phyloP scores from a whole-genome alignment of 2,329 filamentous ascomycete species.

The Cryoendolithus antarcticus region DNA sequence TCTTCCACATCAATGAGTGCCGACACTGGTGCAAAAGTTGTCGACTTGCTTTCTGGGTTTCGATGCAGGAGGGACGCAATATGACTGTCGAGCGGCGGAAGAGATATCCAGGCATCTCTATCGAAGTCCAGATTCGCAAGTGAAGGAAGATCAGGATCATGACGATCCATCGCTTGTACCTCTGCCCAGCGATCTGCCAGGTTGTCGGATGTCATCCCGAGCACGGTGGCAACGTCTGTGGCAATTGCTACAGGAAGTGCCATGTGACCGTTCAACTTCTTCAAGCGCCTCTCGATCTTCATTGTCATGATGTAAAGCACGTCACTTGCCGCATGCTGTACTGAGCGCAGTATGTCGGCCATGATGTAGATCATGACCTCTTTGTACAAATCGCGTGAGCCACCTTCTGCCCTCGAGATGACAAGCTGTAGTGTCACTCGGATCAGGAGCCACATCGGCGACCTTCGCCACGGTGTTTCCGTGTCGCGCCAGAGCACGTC shows the following conservation, averaged over 20 bases:
- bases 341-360: slow-evolving; percentile 39
- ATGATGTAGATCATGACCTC: slow-evolving; percentile 28
- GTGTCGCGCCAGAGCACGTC: slow-evolving; percentile 14
- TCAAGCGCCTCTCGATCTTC: neutral
- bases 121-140: slow-evolving; percentile 7
- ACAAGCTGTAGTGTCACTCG: slow-evolving; percentile 46
- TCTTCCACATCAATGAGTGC: slow-evolving; percentile 2
- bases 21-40: slow-evolving; percentile 7
- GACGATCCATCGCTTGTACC: slow-evolving; percentile 18
- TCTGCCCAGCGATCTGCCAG: slow-evolving; percentile 1
- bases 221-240: slow-evolving; percentile 22
- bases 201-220: too few relatives aligned
- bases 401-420: slow-evolving; percentile 27
- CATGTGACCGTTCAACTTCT: neutral
- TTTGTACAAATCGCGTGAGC: slow-evolving; percentile 15
- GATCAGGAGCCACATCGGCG: slow-evolving; percentile 49
- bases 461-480: slow-evolving; percentile 48
- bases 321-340: neutral
- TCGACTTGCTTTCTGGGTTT: neutral
- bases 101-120: slow-evolving; percentile 4
- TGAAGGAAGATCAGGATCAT: slow-evolving; percentile 42
- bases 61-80: slow-evolving; percentile 5
- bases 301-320: neutral
- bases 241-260: slow-evolving; percentile 45
- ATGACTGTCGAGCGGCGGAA: slow-evolving; percentile 10